These are phyloP conservation scores for Camelina laxa DNA, from an alignment of 345 rosid species.

Conservation along the genomic window DNA sequence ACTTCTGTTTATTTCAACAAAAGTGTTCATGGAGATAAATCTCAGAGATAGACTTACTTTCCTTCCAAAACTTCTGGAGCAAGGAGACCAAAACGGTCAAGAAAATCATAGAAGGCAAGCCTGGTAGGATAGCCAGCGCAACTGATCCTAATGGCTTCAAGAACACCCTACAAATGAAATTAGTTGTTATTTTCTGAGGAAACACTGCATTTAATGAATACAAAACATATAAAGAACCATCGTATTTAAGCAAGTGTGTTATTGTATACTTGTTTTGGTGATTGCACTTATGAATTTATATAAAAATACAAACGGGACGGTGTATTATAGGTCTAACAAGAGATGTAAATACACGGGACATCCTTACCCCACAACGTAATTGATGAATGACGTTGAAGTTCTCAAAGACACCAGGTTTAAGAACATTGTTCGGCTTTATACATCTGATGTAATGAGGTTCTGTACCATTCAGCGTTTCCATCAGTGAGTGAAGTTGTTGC, in stretches of 20 bases:
- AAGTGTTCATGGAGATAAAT: slow-evolving; percentile 26
- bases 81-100: slow-evolving; percentile 94
- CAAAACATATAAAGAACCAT: slow-evolving; percentile 11
- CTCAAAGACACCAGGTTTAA: slow-evolving; percentile 92
- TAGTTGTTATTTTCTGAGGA: slow-evolving; percentile 20
- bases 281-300: slow-evolving; percentile 1
- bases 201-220: slow-evolving; percentile 27
- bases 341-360: slow-evolving; percentile 25
- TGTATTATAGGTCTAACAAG: slow-evolving; percentile 20
- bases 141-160: slow-evolving; percentile 98
- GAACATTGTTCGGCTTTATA: slow-evolving; percentile 92
- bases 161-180: slow-evolving; percentile 59
- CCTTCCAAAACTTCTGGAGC: slow-evolving; percentile 95
- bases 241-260: slow-evolving; percentile 17
- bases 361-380: slow-evolving; percentile 98
- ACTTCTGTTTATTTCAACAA: slow-evolving; percentile 29
- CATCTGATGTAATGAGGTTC: slow-evolving; percentile 99
- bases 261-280: slow-evolving; percentile 6
- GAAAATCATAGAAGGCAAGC: slow-evolving; percentile 90
- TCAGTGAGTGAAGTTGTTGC: slow-evolving; percentile 97
- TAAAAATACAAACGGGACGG: slow-evolving; percentile 1
- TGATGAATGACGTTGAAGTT: slow-evolving; percentile 88
- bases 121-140: slow-evolving; percentile 99
- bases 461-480: slow-evolving; percentile 88
- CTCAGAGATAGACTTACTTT: slow-evolving; percentile 55